Evolutionary conservation across 768 basidiomycete species (phyloP).

Genomic region (Leccinum variicolor): DNA sequence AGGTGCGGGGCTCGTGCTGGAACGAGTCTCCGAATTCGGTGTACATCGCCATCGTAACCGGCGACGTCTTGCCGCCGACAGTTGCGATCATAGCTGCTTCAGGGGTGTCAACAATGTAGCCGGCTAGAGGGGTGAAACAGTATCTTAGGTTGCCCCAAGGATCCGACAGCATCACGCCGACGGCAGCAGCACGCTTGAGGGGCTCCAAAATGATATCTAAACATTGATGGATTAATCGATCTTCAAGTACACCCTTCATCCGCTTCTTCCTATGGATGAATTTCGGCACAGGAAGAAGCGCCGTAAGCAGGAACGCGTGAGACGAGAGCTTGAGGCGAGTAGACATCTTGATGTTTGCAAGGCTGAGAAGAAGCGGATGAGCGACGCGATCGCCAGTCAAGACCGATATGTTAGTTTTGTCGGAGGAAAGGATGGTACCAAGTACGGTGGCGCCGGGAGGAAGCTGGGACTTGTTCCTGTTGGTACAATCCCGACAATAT

Average conservation of each 20-base stretch:
- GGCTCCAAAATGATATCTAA: constrained; percentile 14
- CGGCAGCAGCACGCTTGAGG: constrained; percentile 14
- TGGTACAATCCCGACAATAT: neutral
- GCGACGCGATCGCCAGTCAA: neutral
- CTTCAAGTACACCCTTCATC: neutral
- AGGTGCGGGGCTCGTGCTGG: neutral
- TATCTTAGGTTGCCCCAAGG: constrained; percentile 14
- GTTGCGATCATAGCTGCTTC: constrained; percentile 7
- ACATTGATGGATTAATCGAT: constrained; percentile 7
- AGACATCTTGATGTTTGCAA: neutral
- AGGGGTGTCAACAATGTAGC: constrained; percentile 21
- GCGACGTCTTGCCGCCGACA: neutral
- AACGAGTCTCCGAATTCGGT: neutral
- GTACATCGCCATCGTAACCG: neutral
- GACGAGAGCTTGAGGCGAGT: neutral
- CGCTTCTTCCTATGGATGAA: neutral
- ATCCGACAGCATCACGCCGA: constrained; percentile 17
- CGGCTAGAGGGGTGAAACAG: constrained; percentile 22
- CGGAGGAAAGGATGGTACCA: neutral
- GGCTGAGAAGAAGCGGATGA: neutral
- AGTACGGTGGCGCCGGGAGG: neutral
- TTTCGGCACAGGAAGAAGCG: neutral
- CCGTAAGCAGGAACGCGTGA: neutral
- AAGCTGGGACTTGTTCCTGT: neutral
- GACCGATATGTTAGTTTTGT: neutral